Base-by-base conservation (phyloP, 2,329 filamentous ascomycete genomes). In the Aspergillus unguis region DNA sequence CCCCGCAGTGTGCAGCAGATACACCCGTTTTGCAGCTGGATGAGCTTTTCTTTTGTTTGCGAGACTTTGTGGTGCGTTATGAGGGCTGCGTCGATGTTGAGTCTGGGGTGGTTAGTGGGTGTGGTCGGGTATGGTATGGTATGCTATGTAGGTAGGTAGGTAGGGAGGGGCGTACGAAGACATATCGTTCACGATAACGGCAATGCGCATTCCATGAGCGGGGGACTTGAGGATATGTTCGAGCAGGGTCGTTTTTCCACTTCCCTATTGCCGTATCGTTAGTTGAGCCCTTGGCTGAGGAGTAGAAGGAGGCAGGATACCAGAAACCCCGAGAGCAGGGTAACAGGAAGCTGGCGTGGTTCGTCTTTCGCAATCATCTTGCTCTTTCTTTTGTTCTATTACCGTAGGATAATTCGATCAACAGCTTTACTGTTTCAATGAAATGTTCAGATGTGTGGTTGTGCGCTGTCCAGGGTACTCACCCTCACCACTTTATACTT, bases 1-100 rank as follows among this genome's bases (percentile, higher is more conserved):
- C 86, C 85, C 3, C 87, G 82, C 0, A 90, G 75, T 0, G 86
- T 90, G 61, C 87, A 90, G 74, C 86, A 90, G 61, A 90, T 90
- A 58, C 87, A 90, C 7, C 86, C 85, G 56, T 88, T 88, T 62
- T 88, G 84, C 50, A 88, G 77, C 7, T 84, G 80, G 11, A 88
- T 82, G 31, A 88, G 76, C 57, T 86, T 85, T 58, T 87, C 83
- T 36, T 85, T 73, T 0, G 80, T 81, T 57, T 81, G 78, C 2
- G 79, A 80, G 33, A 86, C 69, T 26, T 77, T 77, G 61, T 84
- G 78, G 1, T 81, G 74, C 11, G 79, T 79, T 41, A 87, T 81
- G 0, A 86, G 71, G 4, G 82, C 77, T 0, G 84, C 84, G 52
- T 88, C 84, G 58, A 87, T 81, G 58, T 87, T 87, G 46, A 87